A percentile compares a stretch with the other conserved stretches of the same genome.
Evolutionary conservation across 106 monocot genomes (phyloP).

Genomic region (Allium sativum): DNA sequence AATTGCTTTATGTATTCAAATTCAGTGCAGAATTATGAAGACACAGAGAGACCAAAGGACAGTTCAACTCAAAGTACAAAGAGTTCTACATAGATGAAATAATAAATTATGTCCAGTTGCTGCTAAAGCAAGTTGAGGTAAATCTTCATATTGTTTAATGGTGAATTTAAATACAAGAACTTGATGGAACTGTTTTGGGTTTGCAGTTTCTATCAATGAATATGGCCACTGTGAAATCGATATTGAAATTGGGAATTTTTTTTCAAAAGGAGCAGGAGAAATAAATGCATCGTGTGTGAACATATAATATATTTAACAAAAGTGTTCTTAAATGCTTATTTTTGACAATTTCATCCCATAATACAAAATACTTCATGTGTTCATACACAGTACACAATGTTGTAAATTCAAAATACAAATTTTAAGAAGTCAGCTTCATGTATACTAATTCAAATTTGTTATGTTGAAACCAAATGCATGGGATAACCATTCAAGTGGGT

Average conservation of each 20-base stretch:
- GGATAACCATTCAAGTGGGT: too few species aligned
- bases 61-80: background rate
- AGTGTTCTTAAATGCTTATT: too few species aligned
- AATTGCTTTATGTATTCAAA: too few species aligned
- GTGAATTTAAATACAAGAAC: too few species aligned
- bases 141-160: background rate
- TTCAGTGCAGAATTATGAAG: background rate
- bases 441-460: background rate
- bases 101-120: conserved; percentile 43
- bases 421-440: too few species aligned
- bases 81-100: conserved; percentile 34
- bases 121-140: conserved; percentile 25
- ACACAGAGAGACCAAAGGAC: background rate
- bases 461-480: conserved; percentile 29
- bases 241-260: conserved; percentile 35
- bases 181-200: background rate
- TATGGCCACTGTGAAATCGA: conserved; percentile 47
- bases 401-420: too few species aligned
- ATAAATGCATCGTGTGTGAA: background rate
- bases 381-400: too few species aligned
- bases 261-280: conserved; percentile 44
- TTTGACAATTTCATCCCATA: too few species aligned
- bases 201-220: conserved; percentile 74
- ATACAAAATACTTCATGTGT: too few species aligned
- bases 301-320: background rate